A percentile compares a stretch with the other conserved stretches of the same genome.
Evolutionary conservation across 208 protist species (phyloP).

Genomic region (Herpetomonas samuelpessoai): DNA sequence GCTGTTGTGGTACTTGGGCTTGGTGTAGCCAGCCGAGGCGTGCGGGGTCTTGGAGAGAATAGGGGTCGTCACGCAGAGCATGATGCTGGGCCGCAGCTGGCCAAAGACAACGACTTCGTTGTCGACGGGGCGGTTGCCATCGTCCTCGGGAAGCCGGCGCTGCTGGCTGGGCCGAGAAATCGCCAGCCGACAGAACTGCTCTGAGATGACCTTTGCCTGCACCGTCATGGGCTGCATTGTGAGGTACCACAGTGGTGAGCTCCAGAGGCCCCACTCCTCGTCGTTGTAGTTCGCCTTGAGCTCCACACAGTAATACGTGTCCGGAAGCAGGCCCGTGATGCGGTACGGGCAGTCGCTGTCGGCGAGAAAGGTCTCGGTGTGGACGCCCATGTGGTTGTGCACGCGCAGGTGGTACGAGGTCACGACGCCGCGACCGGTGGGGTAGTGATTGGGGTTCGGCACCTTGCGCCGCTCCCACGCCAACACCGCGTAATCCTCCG

Average conservation of each 20-base stretch:
- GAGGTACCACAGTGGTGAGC: slow-evolving; percentile 85
- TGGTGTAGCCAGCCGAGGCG: slow-evolving; percentile 29
- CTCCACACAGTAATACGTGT: slow-evolving; percentile 91
- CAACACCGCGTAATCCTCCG: slow-evolving; percentile 86
- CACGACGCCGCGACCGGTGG: slow-evolving; percentile 77
- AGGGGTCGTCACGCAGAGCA: slow-evolving; percentile 91
- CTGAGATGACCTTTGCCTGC: slow-evolving; percentile 84
- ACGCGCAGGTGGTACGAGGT: slow-evolving; percentile 91
- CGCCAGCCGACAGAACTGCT: slow-evolving; percentile 82
- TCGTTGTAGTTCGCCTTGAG: slow-evolving; percentile 94
- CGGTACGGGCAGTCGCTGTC: slow-evolving; percentile 89
- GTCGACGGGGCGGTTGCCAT: slow-evolving; percentile 73
- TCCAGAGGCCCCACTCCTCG: slow-evolving; percentile 92
- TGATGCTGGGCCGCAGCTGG: slow-evolving; percentile 69
- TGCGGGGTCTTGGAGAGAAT: slow-evolving; percentile 62
- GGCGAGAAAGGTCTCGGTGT: slow-evolving; percentile 81
- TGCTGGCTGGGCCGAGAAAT: slow-evolving; percentile 67
- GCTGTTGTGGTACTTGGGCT: slow-evolving; percentile 55
- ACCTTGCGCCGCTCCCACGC: slow-evolving; percentile 84
- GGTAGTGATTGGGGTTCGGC: slow-evolving; percentile 77
- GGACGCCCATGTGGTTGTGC: slow-evolving; percentile 69
- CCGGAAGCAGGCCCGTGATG: slow-evolving; percentile 71
- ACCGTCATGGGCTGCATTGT: slow-evolving; percentile 89
- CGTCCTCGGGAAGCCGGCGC: slow-evolving; percentile 82
- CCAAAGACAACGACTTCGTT: slow-evolving; percentile 74